These are phyloP conservation scores for Komagataella ulmi DNA, from an alignment of 805 yeast species.

Conservation along the genomic window DNA sequence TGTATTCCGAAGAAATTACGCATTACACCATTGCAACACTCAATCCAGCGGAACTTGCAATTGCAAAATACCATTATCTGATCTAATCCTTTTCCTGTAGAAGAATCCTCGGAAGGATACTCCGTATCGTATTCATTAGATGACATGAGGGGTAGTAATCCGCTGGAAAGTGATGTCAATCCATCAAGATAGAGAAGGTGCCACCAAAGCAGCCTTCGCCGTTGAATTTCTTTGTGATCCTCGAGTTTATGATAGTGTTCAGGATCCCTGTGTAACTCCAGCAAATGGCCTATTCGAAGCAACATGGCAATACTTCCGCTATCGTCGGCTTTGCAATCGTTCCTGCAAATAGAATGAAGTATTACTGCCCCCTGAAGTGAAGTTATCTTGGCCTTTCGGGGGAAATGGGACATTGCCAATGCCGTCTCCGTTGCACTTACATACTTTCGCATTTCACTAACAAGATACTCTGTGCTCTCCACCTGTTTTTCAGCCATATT, in stretches of 20 bases:
- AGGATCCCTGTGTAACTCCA: constrained; percentile 49
- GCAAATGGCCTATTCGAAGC: constrained; percentile 40
- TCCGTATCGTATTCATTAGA: constrained; percentile 25
- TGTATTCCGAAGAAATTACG: constrained; percentile 1
- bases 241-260: constrained; percentile 32
- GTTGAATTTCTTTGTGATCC: constrained; percentile 13
- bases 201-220: constrained; percentile 55
- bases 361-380: constrained; percentile 23
- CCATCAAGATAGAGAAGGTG: constrained; percentile 48
- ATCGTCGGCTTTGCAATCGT: constrained; percentile 43
- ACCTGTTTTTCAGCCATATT: constrained; percentile 23
- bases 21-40: constrained; percentile 9
- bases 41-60: constrained; percentile 33
- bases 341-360: constrained; percentile 35
- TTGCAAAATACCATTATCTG: constrained; percentile 35
- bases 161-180: constrained; percentile 39
- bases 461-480: constrained; percentile 10
- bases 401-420: too few relatives aligned
- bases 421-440: not conserved
- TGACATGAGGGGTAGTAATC: constrained; percentile 39
- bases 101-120: constrained; percentile 3
- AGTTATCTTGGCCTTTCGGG: constrained; percentile 12
- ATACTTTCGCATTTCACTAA: constrained; percentile 23
- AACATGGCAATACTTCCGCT: constrained; percentile 39
- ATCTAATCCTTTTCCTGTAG: constrained; percentile 23